Base-by-base conservation (phyloP, 2,329 filamentous ascomycete species). In the Talaromyces sp. region DNA sequence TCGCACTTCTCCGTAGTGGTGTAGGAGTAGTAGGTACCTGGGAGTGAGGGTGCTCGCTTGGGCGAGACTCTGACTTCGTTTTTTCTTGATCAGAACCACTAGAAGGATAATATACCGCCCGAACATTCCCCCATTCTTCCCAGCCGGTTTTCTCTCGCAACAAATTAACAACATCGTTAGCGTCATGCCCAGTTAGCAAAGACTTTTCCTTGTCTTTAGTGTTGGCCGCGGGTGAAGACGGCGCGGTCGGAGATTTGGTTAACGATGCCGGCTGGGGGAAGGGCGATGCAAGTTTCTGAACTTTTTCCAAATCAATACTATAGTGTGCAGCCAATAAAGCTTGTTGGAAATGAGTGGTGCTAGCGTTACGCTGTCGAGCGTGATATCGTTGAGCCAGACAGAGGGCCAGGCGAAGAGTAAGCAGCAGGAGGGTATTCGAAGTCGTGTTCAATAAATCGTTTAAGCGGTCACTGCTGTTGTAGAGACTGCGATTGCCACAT, bases 401-500 rank as follows among this genome's bases (percentile, higher is more conserved):
- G 47, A 93, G 87, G 32, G 88, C 88, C 63, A 99, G 85, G 65
- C 90, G 87, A 49, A 99, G 84, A 9, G 92, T 89, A 32, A 85
- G 84, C 70, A 90, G 87, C 59, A 99, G 82, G 55, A 99, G 83
- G 30, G 87, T 85, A 61, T 93, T 82, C 27, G 90, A 93, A 2
- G 91, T 93, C 52, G 90, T 93, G 75, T 97, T 91, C 62, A 99
- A 84, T 47, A 99, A 83, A 72, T 93, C 88, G 72, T 93, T 95
- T 64, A 99, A 80, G 69, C 96, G 91, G 66, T 88, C 84, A 73
- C 93, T 98, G 80, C 95, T 99, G 63, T 89, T 91, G 75, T 98
- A 99, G 69, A 99, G 88, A 78, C 93, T 97, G 68, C 96, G 85
- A 72, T 99, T 99, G 63, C 93, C 95, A 76, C 95, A 99, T 73